These are phyloP conservation scores for Tolypocladium nubicola DNA, from an alignment of 2,329 filamentous ascomycete species.

Conservation along the genomic window DNA sequence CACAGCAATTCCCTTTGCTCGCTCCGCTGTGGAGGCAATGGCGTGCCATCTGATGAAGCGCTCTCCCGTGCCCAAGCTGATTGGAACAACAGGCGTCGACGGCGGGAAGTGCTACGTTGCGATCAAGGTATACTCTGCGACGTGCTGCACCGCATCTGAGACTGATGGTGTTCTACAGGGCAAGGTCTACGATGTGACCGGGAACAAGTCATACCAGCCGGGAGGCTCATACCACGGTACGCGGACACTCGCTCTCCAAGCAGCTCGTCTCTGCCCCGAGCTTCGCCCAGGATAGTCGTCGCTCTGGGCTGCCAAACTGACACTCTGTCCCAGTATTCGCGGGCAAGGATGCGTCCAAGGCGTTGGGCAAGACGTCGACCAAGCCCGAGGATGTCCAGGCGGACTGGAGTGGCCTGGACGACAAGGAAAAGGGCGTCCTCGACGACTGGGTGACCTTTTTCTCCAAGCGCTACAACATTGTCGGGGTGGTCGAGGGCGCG, in stretches of 20 bases:
- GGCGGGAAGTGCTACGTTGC: conserved; percentile 57
- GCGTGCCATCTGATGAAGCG: background rate
- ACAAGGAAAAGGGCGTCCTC: conserved; percentile 76
- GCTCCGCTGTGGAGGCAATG: background rate
- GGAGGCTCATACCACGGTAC: conserved; percentile 79
- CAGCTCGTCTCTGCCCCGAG: too few species aligned
- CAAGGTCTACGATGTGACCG: conserved; percentile 86
- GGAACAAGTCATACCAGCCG: conserved; percentile 76
- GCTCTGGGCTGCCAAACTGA: background rate
- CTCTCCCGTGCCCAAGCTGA: background rate
- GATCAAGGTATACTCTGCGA: conserved; percentile 47
- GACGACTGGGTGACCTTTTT: conserved; percentile 96
- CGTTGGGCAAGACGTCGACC: conserved; percentile 75
- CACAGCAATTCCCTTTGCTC: background rate
- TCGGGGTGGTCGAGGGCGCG: conserved; percentile 55
- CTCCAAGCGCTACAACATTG: conserved; percentile 89
- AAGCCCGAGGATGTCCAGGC: conserved; percentile 74
- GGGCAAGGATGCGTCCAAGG: conserved; percentile 91
- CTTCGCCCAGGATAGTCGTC: background rate
- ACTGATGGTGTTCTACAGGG: conserved; percentile 42
- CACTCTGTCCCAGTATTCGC: conserved; percentile 61
- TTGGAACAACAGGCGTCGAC: conserved; percentile 42
- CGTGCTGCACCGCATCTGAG: background rate
- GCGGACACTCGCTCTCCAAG: conserved; percentile 12
- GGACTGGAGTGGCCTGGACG: conserved; percentile 73